Conservation (phyloP, 805 yeast species). For the Zygoascus tannicola region DNA sequence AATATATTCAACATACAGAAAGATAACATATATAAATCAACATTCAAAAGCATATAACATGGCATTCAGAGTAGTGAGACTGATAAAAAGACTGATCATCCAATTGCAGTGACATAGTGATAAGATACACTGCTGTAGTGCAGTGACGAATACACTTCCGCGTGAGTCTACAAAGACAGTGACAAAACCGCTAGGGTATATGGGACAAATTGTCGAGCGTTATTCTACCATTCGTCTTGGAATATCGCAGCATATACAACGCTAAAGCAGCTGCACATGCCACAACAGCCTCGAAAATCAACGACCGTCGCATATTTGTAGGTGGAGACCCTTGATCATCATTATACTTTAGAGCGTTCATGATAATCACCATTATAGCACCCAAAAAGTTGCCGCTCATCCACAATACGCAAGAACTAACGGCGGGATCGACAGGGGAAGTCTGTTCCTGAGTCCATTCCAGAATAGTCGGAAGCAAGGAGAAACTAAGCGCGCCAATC, state of each 20-base stretch:
- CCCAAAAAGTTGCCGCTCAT: constrained; percentile 27
- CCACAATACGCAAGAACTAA: constrained; percentile 25
- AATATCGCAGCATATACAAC: constrained; percentile 14
- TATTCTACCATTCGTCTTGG: constrained; percentile 12
- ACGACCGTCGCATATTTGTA: constrained; percentile 25
- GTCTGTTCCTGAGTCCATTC: constrained; percentile 29
- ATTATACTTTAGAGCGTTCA: constrained; percentile 24
- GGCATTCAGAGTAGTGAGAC: too few relatives aligned
- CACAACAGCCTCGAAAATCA: constrained; percentile 27
- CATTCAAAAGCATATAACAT: too few relatives aligned
- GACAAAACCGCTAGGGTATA: too few relatives aligned
- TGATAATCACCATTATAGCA: constrained; percentile 26
- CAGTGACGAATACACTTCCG: too few relatives aligned
- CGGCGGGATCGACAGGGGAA: constrained; percentile 27
- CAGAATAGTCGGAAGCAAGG: constrained; percentile 24
- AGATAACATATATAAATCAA: too few relatives aligned
- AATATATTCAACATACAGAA: too few relatives aligned
- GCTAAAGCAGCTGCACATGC: constrained; percentile 23
- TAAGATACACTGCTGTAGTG: too few relatives aligned
- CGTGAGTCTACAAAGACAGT: too few relatives aligned
- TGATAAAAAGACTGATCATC: too few relatives aligned
- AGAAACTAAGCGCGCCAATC: constrained; percentile 26
- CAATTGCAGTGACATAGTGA: too few relatives aligned
- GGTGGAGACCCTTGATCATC: constrained; percentile 24
- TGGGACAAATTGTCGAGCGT: constrained; percentile 16